Conservation (phyloP, 352 stramenopile species). For the Blastocystis hominis region DNA sequence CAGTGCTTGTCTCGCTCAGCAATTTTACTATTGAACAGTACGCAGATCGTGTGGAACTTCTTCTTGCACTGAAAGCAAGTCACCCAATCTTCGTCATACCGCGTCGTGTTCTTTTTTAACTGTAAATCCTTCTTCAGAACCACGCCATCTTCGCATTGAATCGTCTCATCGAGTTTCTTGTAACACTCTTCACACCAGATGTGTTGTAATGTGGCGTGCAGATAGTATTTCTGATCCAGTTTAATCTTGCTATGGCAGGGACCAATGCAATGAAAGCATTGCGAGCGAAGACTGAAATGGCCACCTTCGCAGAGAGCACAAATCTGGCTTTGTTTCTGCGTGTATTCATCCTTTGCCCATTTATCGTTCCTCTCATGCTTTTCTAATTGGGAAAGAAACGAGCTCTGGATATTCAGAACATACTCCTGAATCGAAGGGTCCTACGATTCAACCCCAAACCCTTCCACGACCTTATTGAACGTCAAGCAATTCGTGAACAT, state of each 20-base stretch:
- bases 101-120: constrained; percentile 70
- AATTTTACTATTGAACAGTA: constrained; percentile 89
- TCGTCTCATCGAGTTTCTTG: constrained; percentile 67
- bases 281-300: constrained; percentile 73
- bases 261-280: constrained; percentile 76
- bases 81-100: constrained; percentile 79
- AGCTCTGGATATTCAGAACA: constrained; percentile 61
- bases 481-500: constrained; percentile 75
- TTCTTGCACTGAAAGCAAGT: constrained; percentile 91
- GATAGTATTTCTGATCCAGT: constrained; percentile 78
- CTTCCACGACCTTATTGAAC: constrained; percentile 67
- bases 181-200: constrained; percentile 62
- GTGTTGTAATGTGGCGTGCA: constrained; percentile 67
- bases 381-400: background rate
- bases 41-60: constrained; percentile 98
- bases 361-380: background rate
- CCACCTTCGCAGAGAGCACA: constrained; percentile 75
- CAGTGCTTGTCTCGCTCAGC: background rate
- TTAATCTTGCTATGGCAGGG: constrained; percentile 75
- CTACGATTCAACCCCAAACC: constrained; percentile 55
- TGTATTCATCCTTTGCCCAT: constrained; percentile 66
- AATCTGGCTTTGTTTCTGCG: constrained; percentile 63
- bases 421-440: constrained; percentile 75
- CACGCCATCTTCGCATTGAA: constrained; percentile 66
- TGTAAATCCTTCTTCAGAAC: constrained; percentile 70